Base-by-base conservation (phyloP, 2,329 filamentous ascomycete species). In the Microsporum ferrugineum region DNA sequence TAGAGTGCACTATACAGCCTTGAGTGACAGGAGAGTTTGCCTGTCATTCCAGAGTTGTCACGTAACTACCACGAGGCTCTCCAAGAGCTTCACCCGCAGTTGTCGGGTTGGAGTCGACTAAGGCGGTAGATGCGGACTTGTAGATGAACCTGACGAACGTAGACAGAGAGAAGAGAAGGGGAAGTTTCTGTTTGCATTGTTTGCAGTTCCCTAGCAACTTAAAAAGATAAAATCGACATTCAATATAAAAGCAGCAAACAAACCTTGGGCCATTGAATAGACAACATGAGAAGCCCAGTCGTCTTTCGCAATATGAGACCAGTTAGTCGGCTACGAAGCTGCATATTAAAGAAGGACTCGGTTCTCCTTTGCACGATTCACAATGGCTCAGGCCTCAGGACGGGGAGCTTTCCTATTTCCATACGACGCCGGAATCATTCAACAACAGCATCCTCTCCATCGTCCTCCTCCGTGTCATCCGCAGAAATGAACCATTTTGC, bases 401-500 rank as follows among this genome's bases (percentile, higher is more conserved):
- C 27, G n/a, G 14, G 5, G 5, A 36, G 31, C 27, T 33, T 8
- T 17, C 8, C 12, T 29, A 1, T n/a, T 17, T 14, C 10, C 51
- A 55, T 34, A 58, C 47, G 29, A 31, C 41, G 58, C 57, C 63
- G 64, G 27, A 56, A 62, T 31, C 63, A 65, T 51, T 65, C 63
- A 14, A 60, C 63, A 6, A 43, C 62, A 17, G 39, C 39, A 43
- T 43, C 39, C 14, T 60, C 58, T 23, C n/a, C 58, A 6, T 34
- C 62, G 10, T 57, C 63, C 51, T 85, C 87, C 56, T 91, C 89
- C 60, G 89, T 99, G 75, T 95, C 95, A 69, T 83, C 88, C 59
- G 84, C 87, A 66, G 92, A 99, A 78, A 84, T 99, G 65, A 88
- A 88, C 17, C 94, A 99, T 79, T 99, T 99, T 82, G 91, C 91